Evolutionary conservation across 768 basidiomycete species (phyloP).

Genomic region (Lactarius quietus): DNA sequence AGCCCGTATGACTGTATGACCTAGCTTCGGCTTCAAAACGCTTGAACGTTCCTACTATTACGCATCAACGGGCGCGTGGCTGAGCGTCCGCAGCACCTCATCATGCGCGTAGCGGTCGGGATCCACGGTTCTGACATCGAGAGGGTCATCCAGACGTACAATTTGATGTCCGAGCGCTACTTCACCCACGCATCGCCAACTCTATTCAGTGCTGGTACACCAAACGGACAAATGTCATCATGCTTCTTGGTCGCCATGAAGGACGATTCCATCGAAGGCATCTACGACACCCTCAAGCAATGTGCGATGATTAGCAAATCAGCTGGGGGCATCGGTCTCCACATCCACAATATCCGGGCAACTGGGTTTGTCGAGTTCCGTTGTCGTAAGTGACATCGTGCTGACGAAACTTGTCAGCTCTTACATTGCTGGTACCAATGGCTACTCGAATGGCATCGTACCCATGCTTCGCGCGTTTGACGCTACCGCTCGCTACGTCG

Average conservation of each 20-base stretch:
- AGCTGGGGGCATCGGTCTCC: constrained; percentile 95
- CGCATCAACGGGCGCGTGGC: constrained; percentile 92
- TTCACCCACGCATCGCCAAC: constrained; percentile 99
- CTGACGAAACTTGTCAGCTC: constrained; percentile 48
- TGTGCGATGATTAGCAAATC: constrained; percentile 99
- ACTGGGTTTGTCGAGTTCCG: constrained; percentile 59
- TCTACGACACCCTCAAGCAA: constrained; percentile 97
- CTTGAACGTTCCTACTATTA: constrained; percentile 96
- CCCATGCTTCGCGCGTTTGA: constrained; percentile 99
- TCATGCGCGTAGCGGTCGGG: constrained; percentile 99
- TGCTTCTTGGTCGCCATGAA: constrained; percentile 99
- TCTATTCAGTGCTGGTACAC: constrained; percentile 97
- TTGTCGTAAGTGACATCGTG: constrained; percentile 3
- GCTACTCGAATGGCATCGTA: constrained; percentile 97
- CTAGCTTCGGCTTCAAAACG: constrained; percentile 98
- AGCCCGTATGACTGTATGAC: constrained; percentile 2
- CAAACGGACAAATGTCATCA: constrained; percentile 89
- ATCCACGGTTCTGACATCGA: constrained; percentile 91
- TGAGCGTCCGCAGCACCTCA: constrained; percentile 97
- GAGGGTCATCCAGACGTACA: constrained; percentile 85
- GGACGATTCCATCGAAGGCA: constrained; percentile 98
- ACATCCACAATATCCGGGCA: constrained; percentile 94
- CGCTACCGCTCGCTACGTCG: constrained; percentile 97
- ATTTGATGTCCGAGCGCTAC: constrained; percentile 96
- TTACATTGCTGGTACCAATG: constrained; percentile 98